These are phyloP conservation scores for Saturnispora halmiae DNA, from an alignment of 805 yeast species.

Conservation along the genomic window DNA sequence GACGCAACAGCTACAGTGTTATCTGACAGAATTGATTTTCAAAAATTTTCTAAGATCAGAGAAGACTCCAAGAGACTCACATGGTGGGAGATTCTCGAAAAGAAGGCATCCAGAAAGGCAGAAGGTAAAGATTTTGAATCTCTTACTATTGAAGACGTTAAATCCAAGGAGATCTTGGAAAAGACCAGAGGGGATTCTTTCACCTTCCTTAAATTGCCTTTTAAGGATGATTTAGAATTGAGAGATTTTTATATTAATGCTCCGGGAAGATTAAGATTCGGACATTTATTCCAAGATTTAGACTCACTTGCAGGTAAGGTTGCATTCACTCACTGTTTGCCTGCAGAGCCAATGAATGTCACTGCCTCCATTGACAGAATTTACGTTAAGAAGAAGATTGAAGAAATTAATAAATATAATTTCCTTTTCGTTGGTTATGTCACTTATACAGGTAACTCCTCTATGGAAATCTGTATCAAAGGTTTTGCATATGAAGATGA, in stretches of 20 bases:
- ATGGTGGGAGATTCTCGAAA: constrained; percentile 79
- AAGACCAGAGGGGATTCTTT: constrained; percentile 74
- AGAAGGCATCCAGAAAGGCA: constrained; percentile 56
- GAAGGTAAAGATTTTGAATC: constrained; percentile 70
- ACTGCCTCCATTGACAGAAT: constrained; percentile 93
- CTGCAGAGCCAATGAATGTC: constrained; percentile 91
- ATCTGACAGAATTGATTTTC: constrained; percentile 50
- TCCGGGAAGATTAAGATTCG: constrained; percentile 84
- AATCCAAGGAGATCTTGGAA: constrained; percentile 60
- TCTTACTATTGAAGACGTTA: constrained; percentile 62
- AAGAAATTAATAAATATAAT: constrained; percentile 64
- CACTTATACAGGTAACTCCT: constrained; percentile 89
- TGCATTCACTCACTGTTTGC: constrained; percentile 87
- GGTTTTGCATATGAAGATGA: constrained; percentile 67
- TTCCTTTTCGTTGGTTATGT: constrained; percentile 84
- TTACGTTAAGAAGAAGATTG: constrained; percentile 76
- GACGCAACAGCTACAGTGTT: constrained; percentile 67
- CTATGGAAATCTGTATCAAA: constrained; percentile 89
- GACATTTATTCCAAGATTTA: constrained; percentile 87
- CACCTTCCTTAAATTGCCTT: constrained; percentile 61
- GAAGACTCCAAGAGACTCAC: constrained; percentile 46
- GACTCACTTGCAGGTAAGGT: constrained; percentile 93
- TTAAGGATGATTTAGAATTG: constrained; percentile 72
- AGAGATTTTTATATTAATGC: constrained; percentile 86
- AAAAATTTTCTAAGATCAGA: constrained; percentile 30